A percentile compares a stretch with the other conserved stretches of the same genome.
Evolutionary conservation across 192 early-diverging fungal species (phyloP).

Genomic region (Coemansia sp.): DNA sequence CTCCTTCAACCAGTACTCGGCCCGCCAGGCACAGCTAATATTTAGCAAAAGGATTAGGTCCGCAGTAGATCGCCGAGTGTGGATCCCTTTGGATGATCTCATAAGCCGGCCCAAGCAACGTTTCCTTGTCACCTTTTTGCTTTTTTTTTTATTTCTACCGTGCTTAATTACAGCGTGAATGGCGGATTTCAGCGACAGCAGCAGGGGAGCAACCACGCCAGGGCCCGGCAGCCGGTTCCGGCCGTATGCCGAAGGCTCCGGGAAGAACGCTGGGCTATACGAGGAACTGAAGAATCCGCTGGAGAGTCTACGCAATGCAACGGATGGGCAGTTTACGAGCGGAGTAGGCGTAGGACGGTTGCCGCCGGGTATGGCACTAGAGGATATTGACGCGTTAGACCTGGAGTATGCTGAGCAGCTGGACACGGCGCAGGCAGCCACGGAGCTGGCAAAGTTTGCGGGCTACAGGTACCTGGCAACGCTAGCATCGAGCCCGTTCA

Average conservation of each 20-base stretch:
- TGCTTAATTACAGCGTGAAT: constrained; percentile 10
- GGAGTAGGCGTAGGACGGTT: constrained; percentile 6
- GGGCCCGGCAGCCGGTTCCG: constrained; percentile 24
- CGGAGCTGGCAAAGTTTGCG: constrained; percentile 58
- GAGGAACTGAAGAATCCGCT: constrained; percentile 37
- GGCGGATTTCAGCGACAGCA: constrained; percentile 23
- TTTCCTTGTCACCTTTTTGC: background rate
- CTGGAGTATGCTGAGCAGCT: constrained; percentile 17
- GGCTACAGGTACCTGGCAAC: constrained; percentile 58
- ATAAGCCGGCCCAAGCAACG: no score
- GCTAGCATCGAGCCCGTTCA: constrained; percentile 58
- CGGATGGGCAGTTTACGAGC: background rate
- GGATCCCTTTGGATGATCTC: no score
- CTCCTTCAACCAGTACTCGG: no score
- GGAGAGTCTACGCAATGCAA: constrained; percentile 15
- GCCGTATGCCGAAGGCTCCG: constrained; percentile 34
- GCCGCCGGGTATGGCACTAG: constrained; percentile 5
- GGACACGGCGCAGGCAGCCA: constrained; percentile 47
- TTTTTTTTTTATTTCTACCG: background rate
- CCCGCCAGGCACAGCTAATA: no score
- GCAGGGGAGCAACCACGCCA: background rate
- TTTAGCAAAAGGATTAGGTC: no score
- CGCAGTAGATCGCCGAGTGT: no score
- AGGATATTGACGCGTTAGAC: constrained; percentile 10
- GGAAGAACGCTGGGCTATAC: constrained; percentile 11